Percentiles rank a stretch among this genome's conserved stretches.
Evolutionary conservation across 1,139 yeast species (phyloP).

Genomic region (Starmera stellimalicola): DNA sequence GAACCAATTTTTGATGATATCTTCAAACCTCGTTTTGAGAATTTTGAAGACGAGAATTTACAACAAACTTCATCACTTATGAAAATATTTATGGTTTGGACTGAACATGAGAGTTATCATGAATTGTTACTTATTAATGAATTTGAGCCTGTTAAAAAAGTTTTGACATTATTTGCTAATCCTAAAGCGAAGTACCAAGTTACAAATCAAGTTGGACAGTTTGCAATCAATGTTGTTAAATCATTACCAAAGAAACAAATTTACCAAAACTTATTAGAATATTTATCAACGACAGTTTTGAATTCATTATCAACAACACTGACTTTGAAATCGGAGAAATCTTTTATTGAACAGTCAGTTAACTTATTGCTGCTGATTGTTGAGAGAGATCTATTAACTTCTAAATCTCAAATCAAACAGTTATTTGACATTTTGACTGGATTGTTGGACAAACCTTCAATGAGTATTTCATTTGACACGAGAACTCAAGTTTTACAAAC

Average conservation of each 20-base stretch:
- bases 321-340: conserved; percentile 31
- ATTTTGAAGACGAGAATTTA: conserved; percentile 67
- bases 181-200: conserved; percentile 62
- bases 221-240: conserved; percentile 39
- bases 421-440: conserved; percentile 50
- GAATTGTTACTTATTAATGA: conserved; percentile 50
- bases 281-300: conserved; percentile 49
- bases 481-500: conserved; percentile 53
- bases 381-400: conserved; percentile 51
- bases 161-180: conserved; percentile 46
- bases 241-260: conserved; percentile 34
- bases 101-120: conserved; percentile 39
- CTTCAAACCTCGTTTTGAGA: conserved; percentile 54
- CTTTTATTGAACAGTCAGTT: conserved; percentile 45
- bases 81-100: conserved; percentile 58
- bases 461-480: conserved; percentile 44
- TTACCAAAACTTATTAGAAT: conserved; percentile 38
- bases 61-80: conserved; percentile 78
- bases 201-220: conserved; percentile 44
- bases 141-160: conserved; percentile 42
- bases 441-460: conserved; percentile 53
- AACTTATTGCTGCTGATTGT: conserved; percentile 45
- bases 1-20: conserved; percentile 42
- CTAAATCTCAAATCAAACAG: conserved; percentile 42
- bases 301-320: conserved; percentile 42